Evolutionary conservation across 2,329 filamentous ascomycete species (phyloP).

Genomic region (Aspergillus fumigatiaffinis): DNA sequence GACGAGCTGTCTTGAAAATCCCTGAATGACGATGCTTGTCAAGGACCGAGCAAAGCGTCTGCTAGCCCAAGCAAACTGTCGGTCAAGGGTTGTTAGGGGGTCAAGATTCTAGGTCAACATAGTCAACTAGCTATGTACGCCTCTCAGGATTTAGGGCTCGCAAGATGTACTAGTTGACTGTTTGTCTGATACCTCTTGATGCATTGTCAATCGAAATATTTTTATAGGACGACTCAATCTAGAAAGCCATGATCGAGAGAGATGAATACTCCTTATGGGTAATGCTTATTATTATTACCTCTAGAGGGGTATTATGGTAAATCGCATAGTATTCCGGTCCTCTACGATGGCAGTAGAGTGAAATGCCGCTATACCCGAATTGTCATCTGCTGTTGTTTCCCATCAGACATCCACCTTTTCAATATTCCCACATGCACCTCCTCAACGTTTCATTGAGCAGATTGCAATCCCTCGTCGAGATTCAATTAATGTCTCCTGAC

Average conservation of each 20-base stretch:
- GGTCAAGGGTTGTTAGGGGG: not conserved
- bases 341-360: not conserved
- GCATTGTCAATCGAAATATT: not conserved
- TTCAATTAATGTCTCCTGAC: not conserved
- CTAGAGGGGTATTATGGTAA: too few relatives aligned
- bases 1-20: constrained; percentile 35
- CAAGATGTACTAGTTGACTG: not conserved
- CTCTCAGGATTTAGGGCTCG: not conserved
- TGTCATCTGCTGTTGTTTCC: not conserved
- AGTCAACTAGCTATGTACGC: not conserved
- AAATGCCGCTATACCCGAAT: not conserved
- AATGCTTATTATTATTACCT: not conserved
- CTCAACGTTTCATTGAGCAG: not conserved
- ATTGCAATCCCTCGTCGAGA: not conserved
- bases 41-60: not conserved
- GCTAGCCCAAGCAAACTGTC: not conserved
- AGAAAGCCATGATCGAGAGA: not conserved
- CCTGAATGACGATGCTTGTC: constrained; percentile 14
- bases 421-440: not conserved
- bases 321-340: not conserved
- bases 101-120: not conserved
- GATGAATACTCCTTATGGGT: not conserved
- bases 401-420: not conserved
- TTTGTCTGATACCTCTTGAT: not conserved
- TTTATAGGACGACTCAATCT: not conserved